A percentile compares a stretch with the other conserved stretches of the same genome.
Evolutionary conservation across 768 basidiomycete species (phyloP).

Genomic region (Podaxis pistillaris): DNA sequence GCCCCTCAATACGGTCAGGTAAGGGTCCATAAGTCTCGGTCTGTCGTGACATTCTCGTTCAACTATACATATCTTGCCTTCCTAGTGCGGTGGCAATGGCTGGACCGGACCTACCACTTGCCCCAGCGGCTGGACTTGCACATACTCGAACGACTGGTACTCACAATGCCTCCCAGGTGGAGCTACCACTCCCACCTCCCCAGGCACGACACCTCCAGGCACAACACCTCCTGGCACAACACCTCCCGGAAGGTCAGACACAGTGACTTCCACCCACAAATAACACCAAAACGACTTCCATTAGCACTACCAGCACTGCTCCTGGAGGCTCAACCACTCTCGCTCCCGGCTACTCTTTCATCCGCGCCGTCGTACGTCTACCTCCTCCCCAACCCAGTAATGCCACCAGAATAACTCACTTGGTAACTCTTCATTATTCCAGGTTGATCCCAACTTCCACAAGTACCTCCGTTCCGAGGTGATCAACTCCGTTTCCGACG

Average conservation of each 20-base stretch:
- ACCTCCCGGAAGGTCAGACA: conserved; percentile 4
- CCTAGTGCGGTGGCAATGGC: conserved; percentile 50
- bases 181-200: conserved; percentile 26
- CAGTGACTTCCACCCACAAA: not conserved
- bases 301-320: conserved; percentile 31
- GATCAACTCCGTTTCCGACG: conserved; percentile 38
- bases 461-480: conserved; percentile 57
- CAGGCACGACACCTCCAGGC: not conserved
- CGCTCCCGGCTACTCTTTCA: conserved; percentile 49
- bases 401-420: not conserved
- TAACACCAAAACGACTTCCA: conserved; percentile 29
- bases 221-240: not conserved
- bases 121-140: conserved; percentile 45
- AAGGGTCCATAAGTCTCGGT: not conserved
- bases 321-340: conserved; percentile 41
- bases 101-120: conserved; percentile 54
- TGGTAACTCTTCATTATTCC: not conserved
- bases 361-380: conserved; percentile 30
- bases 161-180: conserved; percentile 54
- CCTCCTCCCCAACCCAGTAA: not conserved
- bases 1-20: conserved; percentile 38
- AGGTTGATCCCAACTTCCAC: conserved; percentile 61
- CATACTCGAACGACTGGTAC: conserved; percentile 43
- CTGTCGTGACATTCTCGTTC: not conserved
- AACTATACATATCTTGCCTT: not conserved